Base-by-base conservation (phyloP, 192 early-diverging fungal genomes). In the Umbelopsis ramanniana region DNA sequence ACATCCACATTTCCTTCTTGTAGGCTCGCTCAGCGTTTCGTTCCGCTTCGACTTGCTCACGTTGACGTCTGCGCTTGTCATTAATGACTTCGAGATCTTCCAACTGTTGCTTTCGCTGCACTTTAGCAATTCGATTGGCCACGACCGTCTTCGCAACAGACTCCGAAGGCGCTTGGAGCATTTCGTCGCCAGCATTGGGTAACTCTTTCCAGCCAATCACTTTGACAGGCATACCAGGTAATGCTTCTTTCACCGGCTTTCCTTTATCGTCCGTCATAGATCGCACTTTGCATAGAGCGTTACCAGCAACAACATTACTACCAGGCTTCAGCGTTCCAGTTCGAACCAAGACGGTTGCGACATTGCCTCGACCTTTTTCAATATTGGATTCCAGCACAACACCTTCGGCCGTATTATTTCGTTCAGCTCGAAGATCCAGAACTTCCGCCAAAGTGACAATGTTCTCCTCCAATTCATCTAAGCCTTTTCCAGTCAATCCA, bases 151-250 rank as follows among this genome's bases (percentile, higher is more conserved):
- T 96, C 45, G 94, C 95, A 45, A 88, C 17, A 2, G 57, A 63
- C 35, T 63, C 57, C 10, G 57, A 19, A 43, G 84, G 84, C 3
- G 92, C 92, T 52, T 93, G 90, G 24, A 99, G 73, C 19, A 92
- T 94, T 75, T 90, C 84, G 72, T 99, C 96, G 26, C 97, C 97
- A 17, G 97, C 94, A 45, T 84, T 81, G 8, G 97, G 97, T 33
- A 97, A 82, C 11, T 93, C 93, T 72, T 94, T 94, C 97, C 97
- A 99, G 4, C 97, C 97, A 75, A 88, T 91, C 14, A 97, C 85
- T 73, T 92, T 88, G 50, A 97, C 94, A 5, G 97, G 93, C 2
- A 82, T 86, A 22, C 93, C 94, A 4, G 97, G 97, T 12, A 86
- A 85, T n/a, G 93, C 95, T 70, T 88, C 79, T 72, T 89, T 87